Base-by-base conservation (phyloP, 2,329 filamentous ascomycete species). In the Penicillium brevicompactum region DNA sequence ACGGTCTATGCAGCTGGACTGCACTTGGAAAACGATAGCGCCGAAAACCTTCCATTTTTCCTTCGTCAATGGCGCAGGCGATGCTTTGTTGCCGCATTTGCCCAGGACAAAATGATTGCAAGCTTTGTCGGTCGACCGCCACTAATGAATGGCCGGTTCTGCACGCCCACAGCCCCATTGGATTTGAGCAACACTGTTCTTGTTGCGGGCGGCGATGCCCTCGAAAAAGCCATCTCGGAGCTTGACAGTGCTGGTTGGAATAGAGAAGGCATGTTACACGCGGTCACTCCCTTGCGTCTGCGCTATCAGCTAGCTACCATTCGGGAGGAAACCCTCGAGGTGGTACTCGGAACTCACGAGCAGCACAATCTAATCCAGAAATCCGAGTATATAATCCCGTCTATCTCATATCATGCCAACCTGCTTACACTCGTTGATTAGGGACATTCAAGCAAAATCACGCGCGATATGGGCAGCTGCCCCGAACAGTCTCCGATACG, bases 51-150 rank as follows among this genome's bases (percentile, higher is more conserved):
- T 10, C 74, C 78, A 0, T 63, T 64, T 1, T 80, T 78, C n/a
- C 63, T 81, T 1, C 65, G 62, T 0, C 69, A 78, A 44, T 69
- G 80, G 49, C 68, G 78, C 22, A 69, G 70, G 51, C 65, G 67
- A 2, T 73, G 72, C 5, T 80, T 81, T 55, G 74, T 74, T 5
- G 69, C 73, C 1, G 70, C 72, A 5, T 82, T 79, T 51, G 75
- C 75, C 6, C 74, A 73, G 4, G 80, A 82, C 53, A 82, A 80
- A 53, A 76, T 74, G 40, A 64, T 81, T 7, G 74, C 78, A 1
- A 76, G 80, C 1, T 82, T 82, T 49, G 72, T 81, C n/a, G 80
- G 80, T 4, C 72, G 80, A 2, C 80, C 80, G 4, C 78, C 78
- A 3, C 70, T 79, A 2, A 75, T 82, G 38, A 72, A 71, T n/a